phyloP scores from a whole-genome alignment of 1,139 yeast species.

The Schwanniomyces etchellsii region DNA sequence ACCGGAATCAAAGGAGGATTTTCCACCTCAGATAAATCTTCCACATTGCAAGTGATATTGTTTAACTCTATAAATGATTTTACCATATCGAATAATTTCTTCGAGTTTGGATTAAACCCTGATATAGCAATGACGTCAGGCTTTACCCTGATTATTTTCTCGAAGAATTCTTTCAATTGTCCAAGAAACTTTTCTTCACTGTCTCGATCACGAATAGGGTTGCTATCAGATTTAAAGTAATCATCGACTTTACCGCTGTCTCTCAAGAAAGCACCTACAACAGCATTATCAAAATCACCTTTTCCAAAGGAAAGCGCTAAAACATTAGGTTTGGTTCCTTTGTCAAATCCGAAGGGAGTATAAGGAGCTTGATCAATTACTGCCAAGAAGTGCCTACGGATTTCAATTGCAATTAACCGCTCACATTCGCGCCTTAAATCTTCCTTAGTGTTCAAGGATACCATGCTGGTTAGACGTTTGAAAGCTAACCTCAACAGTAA shows the following conservation, averaged over 20 bases:
- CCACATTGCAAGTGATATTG: conserved; percentile 50
- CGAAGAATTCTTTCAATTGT: conserved; percentile 39
- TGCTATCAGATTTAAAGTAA: conserved; percentile 70
- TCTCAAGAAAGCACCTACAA: conserved; percentile 72
- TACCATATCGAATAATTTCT: conserved; percentile 54
- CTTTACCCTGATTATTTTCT: conserved; percentile 29
- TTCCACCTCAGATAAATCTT: conserved; percentile 31
- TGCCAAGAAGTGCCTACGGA: conserved; percentile 62
- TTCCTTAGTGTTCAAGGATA: conserved; percentile 76
- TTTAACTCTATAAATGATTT: conserved; percentile 54
- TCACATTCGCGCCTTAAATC: conserved; percentile 76
- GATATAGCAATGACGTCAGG: conserved; percentile 91
- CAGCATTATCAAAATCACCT: conserved; percentile 82
- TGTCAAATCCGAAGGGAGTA: conserved; percentile 69
- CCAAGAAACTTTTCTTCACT: conserved; percentile 52
- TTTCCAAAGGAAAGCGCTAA: conserved; percentile 81
- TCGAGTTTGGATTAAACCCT: conserved; percentile 76
- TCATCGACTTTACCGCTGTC: conserved; percentile 78
- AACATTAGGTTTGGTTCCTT: conserved; percentile 81
- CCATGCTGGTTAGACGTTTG: conserved; percentile 60
- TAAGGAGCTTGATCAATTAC: conserved; percentile 91
- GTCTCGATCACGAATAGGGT: conserved; percentile 57
- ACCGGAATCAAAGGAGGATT: conserved; percentile 48
- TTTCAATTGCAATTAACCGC: conserved; percentile 60
- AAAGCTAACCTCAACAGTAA: conserved; percentile 63